A percentile compares a stretch with the other conserved stretches of the same genome.
Evolutionary conservation across 805 yeast genomes (phyloP).

Genomic region (Pichia occidentalis): DNA sequence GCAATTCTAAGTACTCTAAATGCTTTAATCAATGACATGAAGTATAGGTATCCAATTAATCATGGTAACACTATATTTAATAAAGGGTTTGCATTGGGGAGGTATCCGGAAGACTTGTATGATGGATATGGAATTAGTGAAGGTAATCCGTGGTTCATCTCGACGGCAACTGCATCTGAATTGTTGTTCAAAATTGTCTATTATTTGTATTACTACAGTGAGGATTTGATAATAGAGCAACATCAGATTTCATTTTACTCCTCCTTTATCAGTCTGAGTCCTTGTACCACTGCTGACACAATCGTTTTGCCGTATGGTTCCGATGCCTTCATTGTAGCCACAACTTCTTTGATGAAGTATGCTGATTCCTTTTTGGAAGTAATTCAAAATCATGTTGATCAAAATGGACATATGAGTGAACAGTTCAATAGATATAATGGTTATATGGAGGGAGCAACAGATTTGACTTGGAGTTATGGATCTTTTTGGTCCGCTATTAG

Average conservation of each 20-base stretch:
- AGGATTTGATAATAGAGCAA: constrained; percentile 36
- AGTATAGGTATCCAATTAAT: constrained; percentile 71
- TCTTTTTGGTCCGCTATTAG: constrained; percentile 64
- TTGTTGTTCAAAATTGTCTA: constrained; percentile 48
- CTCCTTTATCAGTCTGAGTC: constrained; percentile 22
- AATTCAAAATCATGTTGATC: constrained; percentile 52
- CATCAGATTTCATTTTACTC: constrained; percentile 21
- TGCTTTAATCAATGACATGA: constrained; percentile 62
- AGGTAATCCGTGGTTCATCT: constrained; percentile 93
- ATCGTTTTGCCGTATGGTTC: constrained; percentile 33
- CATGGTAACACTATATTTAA: constrained; percentile 34
- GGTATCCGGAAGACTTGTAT: constrained; percentile 90
- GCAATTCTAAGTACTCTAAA: constrained; percentile 57
- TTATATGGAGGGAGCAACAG: constrained; percentile 78
- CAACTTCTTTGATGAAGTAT: constrained; percentile 42
- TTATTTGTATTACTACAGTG: constrained; percentile 33
- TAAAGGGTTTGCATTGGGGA: constrained; percentile 67
- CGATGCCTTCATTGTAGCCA: constrained; percentile 39
- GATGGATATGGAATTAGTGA: constrained; percentile 65
- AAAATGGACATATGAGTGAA: constrained; percentile 74
- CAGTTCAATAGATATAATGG: constrained; percentile 81
- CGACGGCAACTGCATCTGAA: constrained; percentile 66
- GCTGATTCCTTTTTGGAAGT: constrained; percentile 64
- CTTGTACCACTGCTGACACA: constrained; percentile 7
- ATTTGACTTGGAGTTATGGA: constrained; percentile 88